Base-by-base conservation (phyloP, 1,284 basidiomycete species). In the Sanghuangporus sanghuang region DNA sequence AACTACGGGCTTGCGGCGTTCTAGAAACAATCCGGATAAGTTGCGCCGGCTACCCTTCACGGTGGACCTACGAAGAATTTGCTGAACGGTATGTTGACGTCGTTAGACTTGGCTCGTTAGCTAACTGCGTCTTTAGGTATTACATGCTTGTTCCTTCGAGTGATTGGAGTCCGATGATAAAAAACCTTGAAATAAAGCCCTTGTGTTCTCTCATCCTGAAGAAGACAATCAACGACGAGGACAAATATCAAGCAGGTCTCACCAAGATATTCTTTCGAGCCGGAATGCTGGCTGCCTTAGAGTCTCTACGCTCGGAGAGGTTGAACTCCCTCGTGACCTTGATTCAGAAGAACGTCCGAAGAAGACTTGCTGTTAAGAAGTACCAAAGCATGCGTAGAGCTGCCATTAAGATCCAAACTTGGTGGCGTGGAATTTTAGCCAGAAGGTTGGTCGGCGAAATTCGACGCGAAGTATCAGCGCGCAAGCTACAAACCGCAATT, bases 181-280 rank as follows among this genome's bases (percentile, higher is more conserved):
- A 90, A 69, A 80, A 90, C 50, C 79, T 93, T 72, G 89, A 95
- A 70, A 83, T 96, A 61, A 86, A 85, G 68, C 80, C 81, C 5
- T 84, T 99, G n/a, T 98, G 96, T 72, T 84, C 87, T 7, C 80
- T 87, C 62, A 96, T 99, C 68, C 81, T 99, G 40, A 84, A 89
- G 65, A 87, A 84, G 69, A 96, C 93, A 0, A 92, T 98, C 72
- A 89, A 89, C 49, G 96, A 99, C 69, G 83, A 90, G 27, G 94
- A 98, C 80, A 98, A 98, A 81, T 98, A 97, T 76, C 97, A 99
- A 78, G 87, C 90, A 70, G 97, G 97, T 69, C 82, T 96, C 27
- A 98, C 94, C 40, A 99, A 99, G 79, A 97, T 99, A 71, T 99
- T 99, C 81, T 99, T 99, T 86, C 88, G 97, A 61, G 95, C 97